Conservation (phyloP, 805 yeast genomes). For the Candida anglica region DNA sequence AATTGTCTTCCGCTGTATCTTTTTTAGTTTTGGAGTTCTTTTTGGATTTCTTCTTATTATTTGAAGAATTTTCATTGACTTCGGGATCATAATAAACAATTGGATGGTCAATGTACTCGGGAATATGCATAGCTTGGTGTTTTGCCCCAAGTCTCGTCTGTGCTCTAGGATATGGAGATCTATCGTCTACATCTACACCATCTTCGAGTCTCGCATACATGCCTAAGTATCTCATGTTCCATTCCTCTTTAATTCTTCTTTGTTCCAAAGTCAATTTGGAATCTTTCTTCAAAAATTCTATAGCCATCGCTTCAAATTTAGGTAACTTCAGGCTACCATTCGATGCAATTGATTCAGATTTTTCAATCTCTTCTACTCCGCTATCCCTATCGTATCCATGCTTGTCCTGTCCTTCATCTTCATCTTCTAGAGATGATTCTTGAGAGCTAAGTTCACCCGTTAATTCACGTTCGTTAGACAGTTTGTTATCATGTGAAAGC, state of each 20-base stretch:
- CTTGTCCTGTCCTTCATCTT: slow-evolving; percentile 5
- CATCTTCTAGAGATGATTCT: slow-evolving; percentile 8
- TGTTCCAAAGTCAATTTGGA: slow-evolving; percentile 33
- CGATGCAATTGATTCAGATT: slow-evolving; percentile 4
- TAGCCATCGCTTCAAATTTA: slow-evolving; percentile 55
- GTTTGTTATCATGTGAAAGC: slow-evolving; percentile 40
- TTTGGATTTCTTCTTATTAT: slow-evolving; percentile 9
- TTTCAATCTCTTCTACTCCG: slow-evolving; percentile 6
- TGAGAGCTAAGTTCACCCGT: slow-evolving; percentile 14
- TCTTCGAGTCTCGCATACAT: slow-evolving; percentile 71
- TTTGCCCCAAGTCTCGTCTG: slow-evolving; percentile 71
- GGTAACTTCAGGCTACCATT: too few relatives aligned
- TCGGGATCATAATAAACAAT: slow-evolving; percentile 61
- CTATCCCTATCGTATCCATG: slow-evolving; percentile 12
- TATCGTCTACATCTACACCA: slow-evolving; percentile 69
- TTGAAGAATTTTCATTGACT: slow-evolving; percentile 8
- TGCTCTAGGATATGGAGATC: slow-evolving; percentile 74
- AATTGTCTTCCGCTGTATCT: slow-evolving; percentile 12
- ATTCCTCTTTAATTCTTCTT: slow-evolving; percentile 60
- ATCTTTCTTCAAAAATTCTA: slow-evolving; percentile 49
- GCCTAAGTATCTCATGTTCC: slow-evolving; percentile 81
- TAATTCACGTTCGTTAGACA: slow-evolving; percentile 35
- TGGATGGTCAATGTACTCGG: slow-evolving; percentile 59
- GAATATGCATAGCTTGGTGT: slow-evolving; percentile 66
- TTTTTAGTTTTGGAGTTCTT: slow-evolving; percentile 11